Percentiles rank a stretch among this genome's conserved stretches.
phyloP scores from a whole-genome alignment of 78 protist genomes.

The Protostelium mycophagum region DNA sequence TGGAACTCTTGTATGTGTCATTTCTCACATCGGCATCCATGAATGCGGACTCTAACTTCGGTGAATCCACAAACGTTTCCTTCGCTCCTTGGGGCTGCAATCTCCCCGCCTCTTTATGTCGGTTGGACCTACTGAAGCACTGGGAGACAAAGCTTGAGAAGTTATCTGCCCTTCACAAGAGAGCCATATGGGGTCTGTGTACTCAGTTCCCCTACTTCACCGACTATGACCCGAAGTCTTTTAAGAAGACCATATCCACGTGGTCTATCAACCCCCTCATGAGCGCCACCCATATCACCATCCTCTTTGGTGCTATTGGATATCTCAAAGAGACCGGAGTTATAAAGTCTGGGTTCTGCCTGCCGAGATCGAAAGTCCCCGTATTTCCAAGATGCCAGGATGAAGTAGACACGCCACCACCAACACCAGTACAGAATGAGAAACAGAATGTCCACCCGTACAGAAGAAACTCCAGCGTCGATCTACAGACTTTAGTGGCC shows the following conservation, averaged over 20 bases:
- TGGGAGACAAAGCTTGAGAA: conserved; percentile 23
- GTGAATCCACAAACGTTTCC: background rate
- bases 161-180: background rate
- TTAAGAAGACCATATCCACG: conserved; percentile 8
- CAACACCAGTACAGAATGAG: background rate
- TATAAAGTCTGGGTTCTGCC: conserved; percentile 7
- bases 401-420: background rate
- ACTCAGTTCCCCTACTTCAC: conserved; percentile 6
- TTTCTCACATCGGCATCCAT: background rate
- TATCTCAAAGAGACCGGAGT: conserved; percentile 39
- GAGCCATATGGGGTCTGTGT: conserved; percentile 42
- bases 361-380: conserved; percentile 4
- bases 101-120: conserved; percentile 31
- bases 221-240: conserved; percentile 37
- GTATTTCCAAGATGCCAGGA: conserved; percentile 27
- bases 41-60: background rate
- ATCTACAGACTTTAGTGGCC: background rate
- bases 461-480: background rate
- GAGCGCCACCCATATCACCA: conserved; percentile 29
- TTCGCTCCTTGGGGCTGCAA: conserved; percentile 25
- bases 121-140: conserved; percentile 19
- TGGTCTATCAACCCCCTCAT: conserved; percentile 49
- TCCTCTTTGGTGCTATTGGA: conserved; percentile 54
- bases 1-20: background rate
- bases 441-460: background rate